Percentiles rank a stretch among this genome's conserved stretches.
Conservation (phyloP, 2,329 filamentous ascomycete species). For the Phaeosphaeriaceae sp. region DNA sequence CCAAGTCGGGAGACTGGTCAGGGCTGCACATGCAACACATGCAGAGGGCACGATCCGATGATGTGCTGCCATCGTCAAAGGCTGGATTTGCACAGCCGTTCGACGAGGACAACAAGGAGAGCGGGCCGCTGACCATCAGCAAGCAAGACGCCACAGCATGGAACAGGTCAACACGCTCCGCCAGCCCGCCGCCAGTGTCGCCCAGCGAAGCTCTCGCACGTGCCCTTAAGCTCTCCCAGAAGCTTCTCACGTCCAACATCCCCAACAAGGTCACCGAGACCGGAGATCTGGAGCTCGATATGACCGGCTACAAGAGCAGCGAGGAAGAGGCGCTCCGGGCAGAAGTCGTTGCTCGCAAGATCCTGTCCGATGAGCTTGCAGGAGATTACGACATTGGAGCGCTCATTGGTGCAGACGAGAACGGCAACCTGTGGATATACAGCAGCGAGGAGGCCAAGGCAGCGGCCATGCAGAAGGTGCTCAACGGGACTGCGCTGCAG, state of each 20-base stretch:
- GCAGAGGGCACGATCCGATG: constrained; percentile 61
- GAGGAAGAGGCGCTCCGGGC: constrained; percentile 91
- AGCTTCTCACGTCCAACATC: constrained; percentile 88
- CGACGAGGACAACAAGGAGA: constrained; percentile 22
- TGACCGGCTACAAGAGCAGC: constrained; percentile 94
- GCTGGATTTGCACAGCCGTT: constrained; percentile 46
- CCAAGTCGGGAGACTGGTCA: constrained; percentile 46
- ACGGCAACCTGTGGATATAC: constrained; percentile 99
- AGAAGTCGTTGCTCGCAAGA: constrained; percentile 90
- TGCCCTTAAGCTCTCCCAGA: constrained; percentile 83
- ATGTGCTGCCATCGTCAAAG: constrained; percentile 56
- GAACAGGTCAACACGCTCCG: constrained; percentile 60
- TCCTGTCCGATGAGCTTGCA: constrained; percentile 89
- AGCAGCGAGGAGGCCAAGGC: constrained; percentile 96
- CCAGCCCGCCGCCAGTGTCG: constrained; percentile 78
- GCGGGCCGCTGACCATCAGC: constrained; percentile 40
- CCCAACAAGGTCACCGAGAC: constrained; percentile 89
- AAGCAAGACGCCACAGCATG: constrained; percentile 44
- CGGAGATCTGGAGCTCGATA: constrained; percentile 96
- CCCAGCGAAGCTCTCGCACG: constrained; percentile 80
- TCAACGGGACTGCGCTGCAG: constrained; percentile 61
- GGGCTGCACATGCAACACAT: constrained; percentile 42
- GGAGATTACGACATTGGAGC: constrained; percentile 96
- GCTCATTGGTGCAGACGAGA: constrained; percentile 91
- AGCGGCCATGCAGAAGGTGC: constrained; percentile 73